Evolutionary conservation across 306 rosid genomes (phyloP), one percentile per base, ranked within the genome.

Genomic region (Vigna nakashimae): DNA sequence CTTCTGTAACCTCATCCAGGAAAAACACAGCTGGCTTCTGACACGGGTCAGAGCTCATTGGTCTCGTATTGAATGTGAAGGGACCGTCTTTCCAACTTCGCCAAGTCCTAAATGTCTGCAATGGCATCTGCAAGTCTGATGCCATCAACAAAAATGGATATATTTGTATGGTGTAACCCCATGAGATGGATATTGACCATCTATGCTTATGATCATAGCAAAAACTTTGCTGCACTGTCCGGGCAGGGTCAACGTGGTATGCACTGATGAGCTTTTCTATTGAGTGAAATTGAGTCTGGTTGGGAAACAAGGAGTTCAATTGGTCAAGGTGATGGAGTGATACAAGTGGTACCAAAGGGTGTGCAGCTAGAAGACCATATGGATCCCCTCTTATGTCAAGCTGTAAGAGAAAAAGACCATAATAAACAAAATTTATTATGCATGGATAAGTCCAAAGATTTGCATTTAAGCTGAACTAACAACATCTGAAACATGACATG

Each of bases 121-220:
- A 49, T 36, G 99, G 98, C 62, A 43, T 82, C 85, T 85, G 85
- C 83, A 96, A 80, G 24, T 87, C 90, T 18, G 71, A 73, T 58
- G 96, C 81, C 1, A 86, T 46, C 76, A 88, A 74, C 87, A 91
- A 15, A n/a, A 79, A 78, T 20, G 86, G 73, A 74, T 88, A 88
- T 51, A 96, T 71, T 89, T 91, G 99, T 60, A 96, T 48, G 5
- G 96, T 81, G 85, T 92, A 92, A 32, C 99, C 99, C 99, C 99
- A 92, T 1, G 99, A 80, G 36, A 92, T 75, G 30, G 98, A 92
- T 53, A 96, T 42, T 0, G 99, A 88, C 99, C 98, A 90, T 74
- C 73, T 58, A 3, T 79, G 89, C 67, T 30, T 74, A 10, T 28
- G 85, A 66, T 92, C 91, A 63, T 88, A 91, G 86, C 96, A 96